Base-by-base conservation (phyloP, 345 rosid species). In the Euphorbia peplus region DNA sequence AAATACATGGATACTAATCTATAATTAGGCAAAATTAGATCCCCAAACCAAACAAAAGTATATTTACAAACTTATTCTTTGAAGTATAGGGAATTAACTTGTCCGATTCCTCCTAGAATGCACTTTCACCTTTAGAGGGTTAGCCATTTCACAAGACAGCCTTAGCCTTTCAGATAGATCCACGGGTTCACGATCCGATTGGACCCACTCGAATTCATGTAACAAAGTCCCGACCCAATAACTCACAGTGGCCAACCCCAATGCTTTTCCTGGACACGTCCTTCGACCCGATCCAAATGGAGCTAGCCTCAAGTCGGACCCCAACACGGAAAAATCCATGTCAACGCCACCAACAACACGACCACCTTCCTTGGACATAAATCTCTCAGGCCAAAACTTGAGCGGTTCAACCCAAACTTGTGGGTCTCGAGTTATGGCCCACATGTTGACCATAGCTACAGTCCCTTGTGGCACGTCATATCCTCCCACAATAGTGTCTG, bases 251-350 rank as follows among this genome's bases (percentile, higher is more conserved):
- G 84, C 76, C 63, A 83, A 18, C 47, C 85, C 90, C 67, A 85
- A 46, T 0, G 75, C 62, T 76, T 75, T 85, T 39, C 87, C 89
- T 0, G 89, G 89, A 70, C 89, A 85, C 0, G 72, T 62, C 76
- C 89, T 70, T 12, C 89, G 66, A 21, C 87, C 89, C 30, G 89
- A 75, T 24, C 89, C 89, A 50, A 85, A 85, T 12, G 89, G 89
- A 30, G 89, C 89, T 42, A 83, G 80, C 78, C 85, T 70, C 0
- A 76, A 63, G 51, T 85, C 87, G 2, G 84, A 79, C 3, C 86
- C 89, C 53, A 70, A 19, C 1, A 83, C 77, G 0, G 86, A 79
- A 22, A 83, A 66, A 56, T 78, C 86, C 66, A 26, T 59, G 58
- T 54, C 75, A 10, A n/a, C n/a, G n/a, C 8, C 21, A 1, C 46